A percentile compares a stretch with the other conserved stretches of the same genome.
phyloP scores from a whole-genome alignment of 306 rosid genomes.

The Fragaria iinumae region DNA sequence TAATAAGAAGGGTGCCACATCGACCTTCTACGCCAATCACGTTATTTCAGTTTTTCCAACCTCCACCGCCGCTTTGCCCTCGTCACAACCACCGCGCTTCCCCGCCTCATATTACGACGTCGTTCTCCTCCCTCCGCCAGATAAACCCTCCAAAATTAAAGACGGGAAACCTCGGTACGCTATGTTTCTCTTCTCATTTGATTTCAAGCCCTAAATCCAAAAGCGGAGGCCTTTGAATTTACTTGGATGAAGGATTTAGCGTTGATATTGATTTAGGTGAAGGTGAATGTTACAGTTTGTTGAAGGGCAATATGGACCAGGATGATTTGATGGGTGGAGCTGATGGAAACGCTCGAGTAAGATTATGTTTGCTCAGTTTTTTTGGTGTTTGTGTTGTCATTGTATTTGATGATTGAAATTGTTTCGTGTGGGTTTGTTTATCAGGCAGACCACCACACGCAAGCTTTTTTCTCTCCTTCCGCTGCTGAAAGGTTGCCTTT shows the following conservation, averaged over 20 bases:
- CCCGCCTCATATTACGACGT: background rate
- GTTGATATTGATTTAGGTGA: background rate
- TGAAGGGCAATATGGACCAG: conserved; percentile 24
- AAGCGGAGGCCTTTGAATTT: background rate
- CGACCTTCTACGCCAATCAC: conserved; percentile 8
- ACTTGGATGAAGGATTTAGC: background rate
- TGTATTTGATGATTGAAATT: conserved; percentile 1
- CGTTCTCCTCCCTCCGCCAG: background rate
- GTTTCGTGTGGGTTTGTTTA: background rate
- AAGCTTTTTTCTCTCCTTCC: conserved; percentile 2
- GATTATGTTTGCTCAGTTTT: background rate
- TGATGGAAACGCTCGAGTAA: conserved; percentile 16
- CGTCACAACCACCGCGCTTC: background rate
- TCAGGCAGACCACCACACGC: conserved; percentile 23
- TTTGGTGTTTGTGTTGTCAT: background rate
- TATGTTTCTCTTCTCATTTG: background rate
- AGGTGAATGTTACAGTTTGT: background rate
- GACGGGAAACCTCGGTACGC: background rate
- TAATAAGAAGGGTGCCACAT: background rate
- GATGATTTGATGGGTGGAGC: conserved; percentile 17
- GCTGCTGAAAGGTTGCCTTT: conserved; percentile 24
- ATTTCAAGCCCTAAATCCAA: background rate
- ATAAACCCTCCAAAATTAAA: background rate
- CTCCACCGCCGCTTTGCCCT: background rate
- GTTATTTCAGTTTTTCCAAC: conserved; percentile 9